Evolutionary conservation across 1,284 basidiomycete genomes (phyloP).

Genomic region (Wolfiporia cocos): DNA sequence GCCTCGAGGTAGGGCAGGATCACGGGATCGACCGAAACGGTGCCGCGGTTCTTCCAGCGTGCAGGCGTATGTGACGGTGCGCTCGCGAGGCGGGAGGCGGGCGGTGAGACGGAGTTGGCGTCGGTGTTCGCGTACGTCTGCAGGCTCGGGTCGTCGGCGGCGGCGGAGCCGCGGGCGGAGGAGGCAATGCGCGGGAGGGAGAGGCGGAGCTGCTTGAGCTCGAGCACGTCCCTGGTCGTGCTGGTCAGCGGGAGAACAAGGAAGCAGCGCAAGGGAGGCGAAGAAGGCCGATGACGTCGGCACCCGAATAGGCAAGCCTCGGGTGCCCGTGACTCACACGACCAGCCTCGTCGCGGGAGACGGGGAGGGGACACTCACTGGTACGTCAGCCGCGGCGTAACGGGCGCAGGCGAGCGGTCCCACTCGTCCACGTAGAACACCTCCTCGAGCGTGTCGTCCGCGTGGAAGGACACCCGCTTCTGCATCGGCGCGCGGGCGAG

Average conservation of each 20-base stretch:
- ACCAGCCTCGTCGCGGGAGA: not conserved
- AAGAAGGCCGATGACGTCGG: not conserved
- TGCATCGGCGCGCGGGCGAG: not conserved
- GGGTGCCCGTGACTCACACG: not conserved
- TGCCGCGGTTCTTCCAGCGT: conserved; percentile 25
- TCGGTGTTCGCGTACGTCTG: too few relatives aligned
- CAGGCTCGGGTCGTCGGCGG: conserved; percentile 17
- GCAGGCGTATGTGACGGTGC: conserved; percentile 22
- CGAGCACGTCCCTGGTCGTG: conserved; percentile 28
- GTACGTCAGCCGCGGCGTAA: conserved; percentile 30
- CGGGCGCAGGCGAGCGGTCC: conserved; percentile 45
- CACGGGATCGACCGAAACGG: conserved; percentile 20
- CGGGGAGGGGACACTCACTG: conserved; percentile 21
- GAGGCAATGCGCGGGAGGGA: conserved; percentile 24
- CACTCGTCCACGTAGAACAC: conserved; percentile 62
- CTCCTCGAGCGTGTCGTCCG: conserved; percentile 24
- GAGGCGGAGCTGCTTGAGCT: conserved; percentile 32
- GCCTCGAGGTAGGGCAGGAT: conserved; percentile 28
- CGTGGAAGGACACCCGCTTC: not conserved
- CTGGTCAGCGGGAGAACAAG: not conserved
- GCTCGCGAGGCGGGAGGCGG: conserved; percentile 22
- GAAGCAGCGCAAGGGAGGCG: not conserved
- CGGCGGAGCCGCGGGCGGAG: conserved; percentile 17
- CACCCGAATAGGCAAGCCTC: not conserved
- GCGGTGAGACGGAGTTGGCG: too few relatives aligned